These are phyloP conservation scores for Wickerhamiella nectarea DNA, from an alignment of 805 yeast genomes.

Conservation along the genomic window DNA sequence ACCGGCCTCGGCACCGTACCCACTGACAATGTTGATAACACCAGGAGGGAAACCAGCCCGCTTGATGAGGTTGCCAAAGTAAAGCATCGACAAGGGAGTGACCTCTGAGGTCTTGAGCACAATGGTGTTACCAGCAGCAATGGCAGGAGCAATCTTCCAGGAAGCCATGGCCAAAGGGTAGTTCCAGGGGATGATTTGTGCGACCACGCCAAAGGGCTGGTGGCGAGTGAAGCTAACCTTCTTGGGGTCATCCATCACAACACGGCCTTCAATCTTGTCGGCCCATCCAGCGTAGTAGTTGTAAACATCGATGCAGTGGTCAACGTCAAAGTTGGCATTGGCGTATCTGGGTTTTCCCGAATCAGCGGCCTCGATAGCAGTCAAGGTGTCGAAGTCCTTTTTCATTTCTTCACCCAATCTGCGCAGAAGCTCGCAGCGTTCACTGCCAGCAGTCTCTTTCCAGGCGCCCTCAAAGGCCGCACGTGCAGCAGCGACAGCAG, in stretches of 20 bases:
- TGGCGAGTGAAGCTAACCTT: conserved; percentile 57
- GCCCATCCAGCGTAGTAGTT: conserved; percentile 66
- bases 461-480: conserved; percentile 56
- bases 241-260: conserved; percentile 44
- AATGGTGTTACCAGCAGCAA: conserved; percentile 65
- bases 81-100: conserved; percentile 57
- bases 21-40: conserved; percentile 57
- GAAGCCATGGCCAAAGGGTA: conserved; percentile 59
- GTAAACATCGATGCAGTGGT: conserved; percentile 41
- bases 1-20: conserved; percentile 59
- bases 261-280: conserved; percentile 48
- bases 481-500: conserved; percentile 77
- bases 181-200: conserved; percentile 62
- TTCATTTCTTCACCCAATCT: conserved; percentile 73
- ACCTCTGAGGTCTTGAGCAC: conserved; percentile 64
- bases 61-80: conserved; percentile 42
- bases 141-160: conserved; percentile 74
- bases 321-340: conserved; percentile 36
- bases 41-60: conserved; percentile 70
- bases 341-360: conserved; percentile 59
- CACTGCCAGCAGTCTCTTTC: conserved; percentile 54
- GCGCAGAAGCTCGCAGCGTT: conserved; percentile 48
- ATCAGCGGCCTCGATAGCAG: conserved; percentile 75
- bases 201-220: conserved; percentile 55
- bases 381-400: conserved; percentile 53